Base-by-base conservation (phyloP, 179 eudicot genomes). In the Spergularia azorica region DNA sequence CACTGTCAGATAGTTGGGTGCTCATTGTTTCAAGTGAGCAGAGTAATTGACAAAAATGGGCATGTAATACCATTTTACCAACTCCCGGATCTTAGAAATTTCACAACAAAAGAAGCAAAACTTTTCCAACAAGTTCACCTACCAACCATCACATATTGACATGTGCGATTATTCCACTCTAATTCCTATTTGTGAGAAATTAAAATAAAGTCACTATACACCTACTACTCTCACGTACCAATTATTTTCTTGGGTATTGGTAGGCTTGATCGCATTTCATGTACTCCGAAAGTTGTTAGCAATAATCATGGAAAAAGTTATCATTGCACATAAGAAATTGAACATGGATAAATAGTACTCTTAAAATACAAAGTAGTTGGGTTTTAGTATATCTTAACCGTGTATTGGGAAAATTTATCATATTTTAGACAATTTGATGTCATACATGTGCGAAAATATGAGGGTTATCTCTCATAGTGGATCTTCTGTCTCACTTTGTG, bases 91-190 rank as follows among this genome's bases (percentile, higher is more conserved):
- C 50, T 63, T 63, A 60, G 48, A 14, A 11, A 46, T 51, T 41
- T 62, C 43, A 2, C 21, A 5, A 9, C 41, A 36, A 9, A 36
- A 0, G 11, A 16, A 4, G 10, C 50, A 51, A 0, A 8, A 72
- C 61, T 74, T 63, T 52, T 4, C 70, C 48, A 36, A 36, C 61
- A 6, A 50, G 9, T 51, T 74, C 77, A 74, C 77, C 77, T 26
- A 74, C 77, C 62, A 63, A 54, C 70, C 32, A 58, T 39, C 14
- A 17, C 56, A 57, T 52, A n/a, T 10, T 3, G 66, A 9, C 54
- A 17, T 39, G 48, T 43, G 48, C 48, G 1, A 43, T 16, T 43
- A 56, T 43, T 9, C 21, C 13, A 18, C 54, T 8, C 58, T 3
- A 3, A 6, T 15, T 48, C 50, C 38, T 26, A 1, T 15, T 54